Conservation (phyloP, 169 alveolate species). For the Cryptosporidium tyzzeri region DNA sequence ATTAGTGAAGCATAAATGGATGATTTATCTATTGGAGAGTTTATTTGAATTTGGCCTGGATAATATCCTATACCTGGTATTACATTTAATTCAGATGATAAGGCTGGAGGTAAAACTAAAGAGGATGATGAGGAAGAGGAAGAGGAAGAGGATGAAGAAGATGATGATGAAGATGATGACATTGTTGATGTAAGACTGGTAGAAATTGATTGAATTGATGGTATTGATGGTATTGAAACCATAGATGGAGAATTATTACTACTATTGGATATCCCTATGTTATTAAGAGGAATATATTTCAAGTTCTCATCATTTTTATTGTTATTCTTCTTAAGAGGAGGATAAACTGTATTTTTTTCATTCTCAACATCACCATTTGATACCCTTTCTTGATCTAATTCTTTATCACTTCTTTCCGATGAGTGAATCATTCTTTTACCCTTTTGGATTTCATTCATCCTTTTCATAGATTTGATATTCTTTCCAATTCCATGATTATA, state of each 20-base stretch:
- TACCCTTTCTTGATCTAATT: background rate
- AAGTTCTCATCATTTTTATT: background rate
- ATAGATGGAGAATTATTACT: background rate
- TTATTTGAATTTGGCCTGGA: background rate
- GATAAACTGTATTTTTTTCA: background rate
- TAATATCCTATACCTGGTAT: background rate
- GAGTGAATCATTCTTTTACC: background rate
- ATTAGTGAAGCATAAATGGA: background rate
- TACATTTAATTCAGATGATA: background rate
- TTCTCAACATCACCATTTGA: background rate
- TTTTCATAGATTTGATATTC: background rate
- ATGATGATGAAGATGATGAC: background rate
- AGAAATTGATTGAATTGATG: background rate
- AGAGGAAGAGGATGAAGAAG: background rate
- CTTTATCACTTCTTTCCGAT: background rate
- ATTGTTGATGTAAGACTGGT: conserved; percentile 24
- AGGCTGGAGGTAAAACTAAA: background rate
- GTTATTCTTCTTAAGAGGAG: conserved; percentile 21
- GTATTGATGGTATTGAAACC: conserved; percentile 7
- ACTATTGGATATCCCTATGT: background rate
- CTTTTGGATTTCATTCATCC: background rate
- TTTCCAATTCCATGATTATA: background rate
- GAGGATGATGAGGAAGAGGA: background rate
- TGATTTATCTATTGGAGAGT: conserved; percentile 37
- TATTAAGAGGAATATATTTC: background rate